Percentiles rank a stretch among this genome's conserved stretches.
Evolutionary conservation across 306 rosid species (phyloP).

Genomic region (Pterocarpus santalinus): DNA sequence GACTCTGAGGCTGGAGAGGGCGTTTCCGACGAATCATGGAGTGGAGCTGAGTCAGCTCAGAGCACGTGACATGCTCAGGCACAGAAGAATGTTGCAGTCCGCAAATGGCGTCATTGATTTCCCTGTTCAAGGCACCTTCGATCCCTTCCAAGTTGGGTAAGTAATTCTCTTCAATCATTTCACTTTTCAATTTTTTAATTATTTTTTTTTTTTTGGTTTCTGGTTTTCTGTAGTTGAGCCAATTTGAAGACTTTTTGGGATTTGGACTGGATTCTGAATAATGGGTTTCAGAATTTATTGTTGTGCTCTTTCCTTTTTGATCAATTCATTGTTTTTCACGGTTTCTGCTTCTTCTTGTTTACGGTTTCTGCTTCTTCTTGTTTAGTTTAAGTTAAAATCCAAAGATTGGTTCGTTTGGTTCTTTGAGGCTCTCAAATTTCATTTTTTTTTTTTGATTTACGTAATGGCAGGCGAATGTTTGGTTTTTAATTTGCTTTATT

Average conservation of each 20-base stretch:
- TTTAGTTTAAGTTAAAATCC: not conserved
- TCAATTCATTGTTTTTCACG: constrained; percentile 18
- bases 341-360: not conserved
- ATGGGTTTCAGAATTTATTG: constrained; percentile 23
- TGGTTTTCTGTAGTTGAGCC: constrained; percentile 24
- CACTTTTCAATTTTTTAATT: constrained; percentile 1
- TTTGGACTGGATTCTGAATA: constrained; percentile 37
- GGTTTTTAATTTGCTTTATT: constrained; percentile 11
- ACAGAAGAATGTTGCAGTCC: constrained; percentile 83
- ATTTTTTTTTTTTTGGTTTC: not conserved
- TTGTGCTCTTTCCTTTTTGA: constrained; percentile 3
- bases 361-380: constrained; percentile 4
- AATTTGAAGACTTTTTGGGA: constrained; percentile 26
- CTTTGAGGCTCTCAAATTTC: constrained; percentile 10
- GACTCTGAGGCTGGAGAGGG: constrained; percentile 76
- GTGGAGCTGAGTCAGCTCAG: constrained; percentile 76
- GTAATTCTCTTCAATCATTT: not conserved
- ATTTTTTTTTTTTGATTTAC: not conserved
- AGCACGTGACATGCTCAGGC: constrained; percentile 74
- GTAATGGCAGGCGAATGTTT: constrained; percentile 5
- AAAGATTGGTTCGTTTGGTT: constrained; percentile 25
- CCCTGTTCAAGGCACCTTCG: constrained; percentile 72
- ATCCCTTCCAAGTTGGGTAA: constrained; percentile 93
- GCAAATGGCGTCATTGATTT: constrained; percentile 76
- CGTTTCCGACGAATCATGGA: constrained; percentile 75